Evolutionary conservation across 192 early-diverging fungal genomes (phyloP), one percentile per base, ranked within the genome.

Genomic region (Geranomyces michiganensis): DNA sequence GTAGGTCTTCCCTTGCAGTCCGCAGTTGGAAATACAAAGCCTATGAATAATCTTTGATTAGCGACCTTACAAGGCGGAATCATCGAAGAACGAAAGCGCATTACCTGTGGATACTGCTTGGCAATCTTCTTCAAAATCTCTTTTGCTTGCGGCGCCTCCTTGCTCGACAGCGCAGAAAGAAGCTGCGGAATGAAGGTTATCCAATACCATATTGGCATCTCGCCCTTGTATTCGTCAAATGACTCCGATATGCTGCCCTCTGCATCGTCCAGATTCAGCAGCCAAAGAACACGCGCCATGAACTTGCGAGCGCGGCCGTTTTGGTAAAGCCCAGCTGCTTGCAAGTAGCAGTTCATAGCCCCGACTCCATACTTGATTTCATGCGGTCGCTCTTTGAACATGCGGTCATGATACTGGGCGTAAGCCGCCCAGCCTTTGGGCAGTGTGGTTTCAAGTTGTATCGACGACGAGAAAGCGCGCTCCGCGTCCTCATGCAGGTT

Each of bases 161-260:
- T 90, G 73, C 89, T 86, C 10, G 87, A 78, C 21, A 99, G 82
- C 0, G 90, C 88, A 1, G 87, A 76, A 30, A 99, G 81, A 15
- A 99, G 84, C 76, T 99, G 96, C 4, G 98, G 96, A 58, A 99
- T 96, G 70, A 97, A 97, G 0, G 93, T 95, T 63, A 96, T 94
- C 98, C 98, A 99, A 82, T 96, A 95, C 96, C 94, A 97, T 14
- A 92, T 85, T 17, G 93, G 93, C 63, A 90, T 85, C 31, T 98
- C 97, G 24, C 90, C 89, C 68, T 96, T 96, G 85, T 92, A 96
- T 1, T 85, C 85, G 56, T 96, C 93, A 73, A 93, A 95, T 4
- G 91, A 90, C 21, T 88, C 85, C 55, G 89, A 84, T 41, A 99
- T 86, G 21, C 81, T 89, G 1, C 89, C 88, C 53, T 86, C 75